Evolutionary conservation across 202 grass and related monocot species (phyloP).

Genomic region (Schoenoplectus tabernaemontani): DNA sequence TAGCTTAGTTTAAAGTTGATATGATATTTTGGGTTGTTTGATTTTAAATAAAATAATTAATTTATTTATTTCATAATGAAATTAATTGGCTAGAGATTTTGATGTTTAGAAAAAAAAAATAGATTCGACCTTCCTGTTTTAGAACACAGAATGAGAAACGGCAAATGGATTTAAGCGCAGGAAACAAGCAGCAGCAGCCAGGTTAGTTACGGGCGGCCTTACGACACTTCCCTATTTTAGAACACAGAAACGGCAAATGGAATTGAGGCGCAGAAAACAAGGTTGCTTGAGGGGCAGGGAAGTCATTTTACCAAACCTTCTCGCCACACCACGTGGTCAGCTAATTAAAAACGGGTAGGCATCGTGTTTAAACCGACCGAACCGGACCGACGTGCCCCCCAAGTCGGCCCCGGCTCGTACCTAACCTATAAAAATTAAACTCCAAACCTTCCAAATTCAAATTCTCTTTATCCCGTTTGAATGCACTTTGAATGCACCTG

Average conservation of each 20-base stretch:
- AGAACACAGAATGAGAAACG: too few species aligned
- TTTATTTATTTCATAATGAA: too few species aligned
- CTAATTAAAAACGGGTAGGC: neutral
- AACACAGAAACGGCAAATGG: neutral
- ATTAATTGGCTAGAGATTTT: too few species aligned
- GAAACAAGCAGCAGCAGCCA: neutral
- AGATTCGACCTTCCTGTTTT: too few species aligned
- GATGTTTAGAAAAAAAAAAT: too few species aligned
- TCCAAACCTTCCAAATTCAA: neutral
- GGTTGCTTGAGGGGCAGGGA: neutral
- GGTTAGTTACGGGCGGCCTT: neutral
- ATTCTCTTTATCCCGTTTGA: neutral
- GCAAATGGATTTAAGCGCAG: too few species aligned
- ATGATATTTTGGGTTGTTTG: too few species aligned
- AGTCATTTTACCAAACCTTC: neutral
- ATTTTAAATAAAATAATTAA: too few species aligned
- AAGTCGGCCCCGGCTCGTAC: slow-evolving; percentile 4
- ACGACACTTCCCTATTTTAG: neutral
- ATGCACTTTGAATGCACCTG: neutral
- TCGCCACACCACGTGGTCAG: neutral
- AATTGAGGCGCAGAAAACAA: neutral
- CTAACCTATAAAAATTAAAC: neutral
- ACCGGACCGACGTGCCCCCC: neutral
- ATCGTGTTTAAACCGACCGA: neutral
- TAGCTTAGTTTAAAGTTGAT: too few species aligned